Evolutionary conservation across 2,329 filamentous ascomycete species (phyloP).

Genomic region (Fusarium incarnatum): DNA sequence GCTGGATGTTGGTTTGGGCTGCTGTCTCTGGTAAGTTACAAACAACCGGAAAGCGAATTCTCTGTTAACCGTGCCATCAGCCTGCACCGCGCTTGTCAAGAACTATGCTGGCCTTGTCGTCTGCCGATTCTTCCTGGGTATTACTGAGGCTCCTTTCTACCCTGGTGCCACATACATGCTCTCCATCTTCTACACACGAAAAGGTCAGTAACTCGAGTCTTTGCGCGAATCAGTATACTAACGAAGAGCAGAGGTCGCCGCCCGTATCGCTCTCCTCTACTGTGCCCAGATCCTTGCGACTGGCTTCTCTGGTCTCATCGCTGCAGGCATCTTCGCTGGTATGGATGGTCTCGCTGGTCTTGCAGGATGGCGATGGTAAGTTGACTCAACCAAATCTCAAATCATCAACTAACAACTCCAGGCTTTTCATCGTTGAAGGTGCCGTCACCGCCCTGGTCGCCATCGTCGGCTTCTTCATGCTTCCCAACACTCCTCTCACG

Average conservation of each 20-base stretch:
- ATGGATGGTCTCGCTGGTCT: slow-evolving; percentile 61
- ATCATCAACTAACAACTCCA: slow-evolving; percentile 1
- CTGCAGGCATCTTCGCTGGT: slow-evolving; percentile 67
- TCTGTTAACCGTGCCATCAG: neutral
- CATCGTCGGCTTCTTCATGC: slow-evolving; percentile 47
- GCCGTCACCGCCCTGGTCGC: slow-evolving; percentile 52
- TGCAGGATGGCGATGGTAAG: slow-evolving; percentile 70
- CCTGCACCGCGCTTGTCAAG: slow-evolving; percentile 53
- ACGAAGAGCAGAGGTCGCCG: slow-evolving; percentile 67
- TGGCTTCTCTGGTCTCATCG: slow-evolving; percentile 73
- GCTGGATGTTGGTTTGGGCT: slow-evolving; percentile 57
- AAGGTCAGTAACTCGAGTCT: slow-evolving; percentile 28
- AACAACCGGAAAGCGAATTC: no score
- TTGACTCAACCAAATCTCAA: accelerated
- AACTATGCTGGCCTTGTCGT: slow-evolving; percentile 51
- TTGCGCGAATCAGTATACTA: neutral
- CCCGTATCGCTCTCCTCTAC: slow-evolving; percentile 68
- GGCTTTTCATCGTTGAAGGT: slow-evolving; percentile 66
- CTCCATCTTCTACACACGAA: slow-evolving; percentile 51
- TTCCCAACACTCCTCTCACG: slow-evolving; percentile 58
- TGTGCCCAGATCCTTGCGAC: slow-evolving; percentile 75
- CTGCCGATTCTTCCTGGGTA: slow-evolving; percentile 55
- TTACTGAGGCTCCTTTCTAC: slow-evolving; percentile 56
- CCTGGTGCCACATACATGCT: slow-evolving; percentile 54
- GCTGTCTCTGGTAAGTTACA: slow-evolving; percentile 49